Evolutionary conservation across 176 grass and related monocot species (phyloP).

Genomic region (Cocos nucifera): DNA sequence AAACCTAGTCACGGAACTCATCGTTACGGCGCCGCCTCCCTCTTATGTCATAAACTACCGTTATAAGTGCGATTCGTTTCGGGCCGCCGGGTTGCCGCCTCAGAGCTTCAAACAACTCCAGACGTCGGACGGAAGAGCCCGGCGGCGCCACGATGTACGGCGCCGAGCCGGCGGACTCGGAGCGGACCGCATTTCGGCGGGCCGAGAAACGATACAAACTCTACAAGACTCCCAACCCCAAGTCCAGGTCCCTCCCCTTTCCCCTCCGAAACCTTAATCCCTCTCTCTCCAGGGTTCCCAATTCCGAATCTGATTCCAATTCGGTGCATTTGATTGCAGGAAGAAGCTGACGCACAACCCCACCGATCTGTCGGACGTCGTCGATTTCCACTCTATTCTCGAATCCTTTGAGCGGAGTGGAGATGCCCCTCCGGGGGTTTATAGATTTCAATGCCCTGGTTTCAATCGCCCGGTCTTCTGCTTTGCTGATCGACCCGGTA

Average conservation of each 20-base stretch:
- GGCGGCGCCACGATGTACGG: slow-evolving; percentile 37
- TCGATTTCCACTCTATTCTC: slow-evolving; percentile 48
- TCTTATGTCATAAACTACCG: too few species aligned
- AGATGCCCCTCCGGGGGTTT: slow-evolving; percentile 27
- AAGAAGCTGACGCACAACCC: slow-evolving; percentile 5
- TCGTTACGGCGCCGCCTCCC: too few species aligned
- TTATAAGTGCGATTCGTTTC: too few species aligned
- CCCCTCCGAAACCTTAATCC: not conserved
- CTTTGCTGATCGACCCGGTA: slow-evolving; percentile 51
- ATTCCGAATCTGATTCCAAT: not conserved
- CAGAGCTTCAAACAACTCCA: too few species aligned
- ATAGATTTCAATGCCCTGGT: slow-evolving; percentile 23
- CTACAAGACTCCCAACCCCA: slow-evolving; percentile 49
- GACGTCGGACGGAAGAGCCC: too few species aligned
- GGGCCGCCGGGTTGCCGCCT: too few species aligned
- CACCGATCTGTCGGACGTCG: slow-evolving; percentile 30
- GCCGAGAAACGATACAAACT: slow-evolving; percentile 90
- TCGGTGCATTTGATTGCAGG: slow-evolving; percentile 16
- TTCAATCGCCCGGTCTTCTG: slow-evolving; percentile 64
- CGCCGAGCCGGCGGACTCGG: slow-evolving; percentile 21
- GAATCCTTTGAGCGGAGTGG: slow-evolving; percentile 13
- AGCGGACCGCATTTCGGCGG: slow-evolving; percentile 65
- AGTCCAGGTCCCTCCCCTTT: slow-evolving; percentile 27
- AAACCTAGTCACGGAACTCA: too few species aligned
- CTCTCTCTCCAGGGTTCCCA: not conserved